These are phyloP conservation scores for Metschnikowia similis DNA, from an alignment of 805 yeast species.

Conservation along the genomic window DNA sequence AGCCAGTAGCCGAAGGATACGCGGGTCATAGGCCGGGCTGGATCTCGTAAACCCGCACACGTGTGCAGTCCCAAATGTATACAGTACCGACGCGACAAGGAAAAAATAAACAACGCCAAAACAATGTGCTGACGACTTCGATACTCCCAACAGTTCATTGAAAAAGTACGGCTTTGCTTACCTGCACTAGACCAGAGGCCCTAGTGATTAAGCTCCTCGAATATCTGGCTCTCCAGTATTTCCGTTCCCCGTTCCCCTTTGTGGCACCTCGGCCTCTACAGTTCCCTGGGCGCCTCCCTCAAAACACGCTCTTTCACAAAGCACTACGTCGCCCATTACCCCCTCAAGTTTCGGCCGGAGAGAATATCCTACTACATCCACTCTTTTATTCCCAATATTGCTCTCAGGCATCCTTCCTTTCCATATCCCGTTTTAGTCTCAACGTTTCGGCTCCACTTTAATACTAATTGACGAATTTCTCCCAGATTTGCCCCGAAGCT, in stretches of 20 bases:
- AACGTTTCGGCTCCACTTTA: background rate
- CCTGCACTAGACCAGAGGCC: background rate
- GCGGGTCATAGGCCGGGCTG: background rate
- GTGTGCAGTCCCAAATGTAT: background rate
- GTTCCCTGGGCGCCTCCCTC: background rate
- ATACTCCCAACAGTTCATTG: background rate
- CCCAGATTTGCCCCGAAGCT: background rate
- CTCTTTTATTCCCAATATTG: background rate
- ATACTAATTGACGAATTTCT: background rate
- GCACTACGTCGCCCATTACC: background rate
- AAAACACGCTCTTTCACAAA: background rate
- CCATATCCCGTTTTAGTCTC: no score
- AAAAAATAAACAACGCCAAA: constrained; percentile 3
- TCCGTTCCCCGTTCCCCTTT: background rate
- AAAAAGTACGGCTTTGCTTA: background rate
- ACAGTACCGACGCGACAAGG: constrained; percentile 2
- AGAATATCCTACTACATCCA: background rate
- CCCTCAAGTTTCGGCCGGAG: background rate
- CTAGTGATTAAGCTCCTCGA: background rate
- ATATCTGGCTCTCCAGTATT: no score
- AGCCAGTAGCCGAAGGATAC: background rate
- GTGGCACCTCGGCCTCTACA: background rate
- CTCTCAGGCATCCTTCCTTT: no score
- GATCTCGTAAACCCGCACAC: background rate
- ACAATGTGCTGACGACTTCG: constrained; percentile 1